Evolutionary conservation across 1,284 basidiomycete species (phyloP).

Genomic region (Malassezia arunalokei): DNA sequence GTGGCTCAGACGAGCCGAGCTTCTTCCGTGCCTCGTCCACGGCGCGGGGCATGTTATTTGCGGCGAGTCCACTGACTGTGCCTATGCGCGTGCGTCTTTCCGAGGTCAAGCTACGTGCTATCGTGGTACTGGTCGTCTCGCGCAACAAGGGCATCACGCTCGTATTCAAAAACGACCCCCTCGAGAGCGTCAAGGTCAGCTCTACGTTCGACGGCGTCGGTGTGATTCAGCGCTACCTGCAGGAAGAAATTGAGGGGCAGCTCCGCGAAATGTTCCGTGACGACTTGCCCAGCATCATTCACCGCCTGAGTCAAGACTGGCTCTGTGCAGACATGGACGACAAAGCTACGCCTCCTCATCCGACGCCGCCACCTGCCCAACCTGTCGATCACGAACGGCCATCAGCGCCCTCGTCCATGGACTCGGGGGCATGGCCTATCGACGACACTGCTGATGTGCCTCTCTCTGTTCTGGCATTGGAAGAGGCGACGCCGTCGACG

Average conservation of each 20-base stretch:
- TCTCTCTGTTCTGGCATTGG: constrained; percentile 1
- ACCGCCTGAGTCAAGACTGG: constrained; percentile 89
- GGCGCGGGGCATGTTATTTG: constrained; percentile 40
- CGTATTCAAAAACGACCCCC: constrained; percentile 98
- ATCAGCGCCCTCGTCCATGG: neutral
- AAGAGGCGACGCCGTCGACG: neutral
- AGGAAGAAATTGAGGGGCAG: constrained; percentile 81
- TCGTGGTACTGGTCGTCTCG: constrained; percentile 92
- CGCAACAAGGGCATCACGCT: constrained; percentile 91
- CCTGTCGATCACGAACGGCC: neutral
- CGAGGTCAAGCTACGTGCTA: constrained; percentile 80
- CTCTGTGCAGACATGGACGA: constrained; percentile 46
- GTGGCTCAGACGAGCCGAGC: constrained; percentile 21
- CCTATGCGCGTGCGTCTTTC: constrained; percentile 97
- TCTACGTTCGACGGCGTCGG: constrained; percentile 96
- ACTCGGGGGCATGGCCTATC: neutral
- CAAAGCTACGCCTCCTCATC: neutral
- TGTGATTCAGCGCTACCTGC: constrained; percentile 64
- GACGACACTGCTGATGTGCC: neutral
- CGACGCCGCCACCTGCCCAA: neutral
- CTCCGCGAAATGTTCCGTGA: constrained; percentile 95
- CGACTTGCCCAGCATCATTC: constrained; percentile 92
- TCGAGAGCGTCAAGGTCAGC: constrained; percentile 93
- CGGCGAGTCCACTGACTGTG: constrained; percentile 51
- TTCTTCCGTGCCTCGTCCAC: constrained; percentile 30